phyloP scores from a whole-genome alignment of 306 rosid genomes.

The Quercus variabilis region DNA sequence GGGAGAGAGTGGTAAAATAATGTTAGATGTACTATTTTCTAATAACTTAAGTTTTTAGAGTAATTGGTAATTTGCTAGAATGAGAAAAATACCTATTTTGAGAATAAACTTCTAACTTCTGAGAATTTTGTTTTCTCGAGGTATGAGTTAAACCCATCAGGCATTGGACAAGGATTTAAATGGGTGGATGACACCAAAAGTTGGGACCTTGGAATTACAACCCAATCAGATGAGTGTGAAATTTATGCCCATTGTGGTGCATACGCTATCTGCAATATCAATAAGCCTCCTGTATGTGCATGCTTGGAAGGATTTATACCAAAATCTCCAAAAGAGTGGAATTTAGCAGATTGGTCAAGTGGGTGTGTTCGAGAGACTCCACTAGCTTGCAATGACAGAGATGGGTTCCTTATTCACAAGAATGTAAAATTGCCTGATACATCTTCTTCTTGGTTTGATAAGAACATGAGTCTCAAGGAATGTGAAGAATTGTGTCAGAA shows the following conservation, averaged over 20 bases:
- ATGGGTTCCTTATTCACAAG: background rate
- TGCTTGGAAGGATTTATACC: slow-evolving; percentile 18
- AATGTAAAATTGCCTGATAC: slow-evolving; percentile 24
- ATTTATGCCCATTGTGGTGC: slow-evolving; percentile 18
- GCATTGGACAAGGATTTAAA: slow-evolving; percentile 11
- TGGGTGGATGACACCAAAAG: slow-evolving; percentile 10
- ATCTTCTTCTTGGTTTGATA: slow-evolving; percentile 24
- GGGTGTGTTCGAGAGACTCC: slow-evolving; percentile 20
- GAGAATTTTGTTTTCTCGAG: slow-evolving; percentile 7
- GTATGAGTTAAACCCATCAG: background rate
- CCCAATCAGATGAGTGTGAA: slow-evolving; percentile 12
- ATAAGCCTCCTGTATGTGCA: slow-evolving; percentile 7
- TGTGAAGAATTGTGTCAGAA: slow-evolving; percentile 25
- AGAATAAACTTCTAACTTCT: background rate
- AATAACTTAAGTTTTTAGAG: no score
- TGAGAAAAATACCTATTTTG: background rate
- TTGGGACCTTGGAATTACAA: slow-evolving; percentile 6
- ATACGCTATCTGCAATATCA: slow-evolving; percentile 6
- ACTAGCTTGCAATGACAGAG: slow-evolving; percentile 15
- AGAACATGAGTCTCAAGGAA: slow-evolving; percentile 14
- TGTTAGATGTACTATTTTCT: no score
- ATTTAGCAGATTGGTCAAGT: background rate
- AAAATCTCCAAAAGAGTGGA: background rate
- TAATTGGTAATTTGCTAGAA: no score
- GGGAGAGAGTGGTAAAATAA: no score